Percentiles rank a stretch among this genome's conserved stretches.
Evolutionary conservation across 139 green algal genomes (phyloP).

Genomic region (Chlorella sorokiniana): DNA sequence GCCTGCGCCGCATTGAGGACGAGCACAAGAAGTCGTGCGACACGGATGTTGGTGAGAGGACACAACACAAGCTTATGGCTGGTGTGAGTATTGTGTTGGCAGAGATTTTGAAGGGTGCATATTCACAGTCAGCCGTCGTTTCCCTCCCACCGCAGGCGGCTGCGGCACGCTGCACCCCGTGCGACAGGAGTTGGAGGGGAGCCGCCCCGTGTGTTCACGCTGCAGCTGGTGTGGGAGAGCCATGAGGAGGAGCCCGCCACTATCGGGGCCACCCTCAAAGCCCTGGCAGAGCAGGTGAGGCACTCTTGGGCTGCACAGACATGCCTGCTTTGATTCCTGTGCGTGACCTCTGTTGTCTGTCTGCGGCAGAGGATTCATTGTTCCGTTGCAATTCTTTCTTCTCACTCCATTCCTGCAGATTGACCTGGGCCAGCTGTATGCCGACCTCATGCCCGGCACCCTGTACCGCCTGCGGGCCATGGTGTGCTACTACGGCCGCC

Average conservation of each 20-base stretch:
- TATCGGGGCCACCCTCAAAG: background rate
- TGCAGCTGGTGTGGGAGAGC: conserved; percentile 58
- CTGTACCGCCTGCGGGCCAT: conserved; percentile 41
- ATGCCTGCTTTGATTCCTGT: background rate
- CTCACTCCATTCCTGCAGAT: background rate
- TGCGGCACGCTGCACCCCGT: conserved; percentile 10
- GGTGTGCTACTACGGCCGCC: conserved; percentile 24
- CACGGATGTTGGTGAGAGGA: conserved; percentile 20
- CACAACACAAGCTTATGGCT: too few species aligned
- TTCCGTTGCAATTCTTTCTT: too few species aligned
- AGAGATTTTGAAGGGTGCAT: too few species aligned
- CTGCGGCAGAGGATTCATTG: too few species aligned
- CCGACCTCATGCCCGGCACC: background rate
- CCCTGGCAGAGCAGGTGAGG: conserved; percentile 9
- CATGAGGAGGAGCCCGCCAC: conserved; percentile 2
- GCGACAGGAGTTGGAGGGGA: background rate
- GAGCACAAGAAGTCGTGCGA: conserved; percentile 15
- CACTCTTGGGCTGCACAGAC: too few species aligned
- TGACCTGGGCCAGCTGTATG: conserved; percentile 28
- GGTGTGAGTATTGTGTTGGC: too few species aligned
- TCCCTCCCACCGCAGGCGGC: background rate
- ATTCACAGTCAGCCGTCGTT: background rate
- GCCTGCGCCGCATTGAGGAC: background rate
- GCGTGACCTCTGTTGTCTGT: too few species aligned
- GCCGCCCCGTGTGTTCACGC: conserved; percentile 53